Conservation (phyloP, 2,329 filamentous ascomycete genomes). For the Pestalotiopsis sp. region DNA sequence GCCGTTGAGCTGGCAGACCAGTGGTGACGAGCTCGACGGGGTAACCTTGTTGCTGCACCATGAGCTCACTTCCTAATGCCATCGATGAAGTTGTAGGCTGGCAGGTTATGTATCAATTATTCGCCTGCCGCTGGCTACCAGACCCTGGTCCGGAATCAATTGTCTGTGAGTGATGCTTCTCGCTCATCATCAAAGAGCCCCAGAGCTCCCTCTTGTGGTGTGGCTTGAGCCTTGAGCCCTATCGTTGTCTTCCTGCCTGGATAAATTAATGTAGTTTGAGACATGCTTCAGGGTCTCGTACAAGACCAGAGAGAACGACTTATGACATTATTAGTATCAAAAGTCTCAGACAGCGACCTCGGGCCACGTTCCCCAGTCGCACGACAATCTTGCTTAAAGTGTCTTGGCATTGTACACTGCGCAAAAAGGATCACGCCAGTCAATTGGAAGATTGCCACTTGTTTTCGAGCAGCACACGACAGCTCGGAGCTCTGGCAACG, state of each 20-base stretch:
- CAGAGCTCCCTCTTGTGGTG: neutral
- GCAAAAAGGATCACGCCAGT: neutral
- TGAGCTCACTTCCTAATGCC: neutral
- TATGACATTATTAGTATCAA: neutral
- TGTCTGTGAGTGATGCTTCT: neutral
- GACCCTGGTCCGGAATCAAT: neutral
- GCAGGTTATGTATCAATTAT: neutral
- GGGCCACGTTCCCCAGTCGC: neutral
- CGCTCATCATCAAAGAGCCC: neutral
- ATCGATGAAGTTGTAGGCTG: neutral
- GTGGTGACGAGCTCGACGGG: constrained; percentile 4
- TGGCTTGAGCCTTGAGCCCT: neutral
- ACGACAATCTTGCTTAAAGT: neutral
- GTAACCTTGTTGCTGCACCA: constrained; percentile 11
- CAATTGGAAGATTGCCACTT: neutral
- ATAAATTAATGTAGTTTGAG: neutral
- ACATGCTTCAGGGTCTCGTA: neutral
- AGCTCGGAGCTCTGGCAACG: neutral
- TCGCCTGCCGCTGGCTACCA: neutral
- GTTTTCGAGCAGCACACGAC: neutral
- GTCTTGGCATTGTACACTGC: neutral
- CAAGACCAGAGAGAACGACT: neutral
- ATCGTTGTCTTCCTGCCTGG: neutral
- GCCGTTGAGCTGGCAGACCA: neutral
- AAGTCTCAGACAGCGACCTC: neutral